Evolutionary conservation across 2,329 filamentous ascomycete species (phyloP).

Genomic region (Remersonia thermophila): DNA sequence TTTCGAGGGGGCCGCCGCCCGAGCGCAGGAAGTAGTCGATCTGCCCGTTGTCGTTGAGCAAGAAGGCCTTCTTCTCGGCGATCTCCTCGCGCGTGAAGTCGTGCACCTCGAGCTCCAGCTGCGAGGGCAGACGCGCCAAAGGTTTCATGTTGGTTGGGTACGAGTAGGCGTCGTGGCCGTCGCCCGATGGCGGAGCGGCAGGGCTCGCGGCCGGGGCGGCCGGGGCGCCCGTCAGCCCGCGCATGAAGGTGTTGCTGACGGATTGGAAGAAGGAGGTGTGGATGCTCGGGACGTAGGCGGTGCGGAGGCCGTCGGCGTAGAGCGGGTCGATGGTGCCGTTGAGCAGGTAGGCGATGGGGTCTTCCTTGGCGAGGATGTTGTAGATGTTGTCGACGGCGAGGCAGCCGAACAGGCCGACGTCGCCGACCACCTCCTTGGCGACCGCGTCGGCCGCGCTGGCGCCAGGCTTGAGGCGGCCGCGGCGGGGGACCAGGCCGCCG

Average conservation of each 20-base stretch:
- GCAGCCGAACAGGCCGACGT: constrained; percentile 72
- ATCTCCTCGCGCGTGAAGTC: constrained; percentile 88
- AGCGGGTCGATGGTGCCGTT: constrained; percentile 78
- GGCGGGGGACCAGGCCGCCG: constrained; percentile 58
- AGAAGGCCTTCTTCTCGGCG: constrained; percentile 73
- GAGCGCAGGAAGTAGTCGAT: constrained; percentile 82
- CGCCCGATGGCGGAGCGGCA: too few species aligned
- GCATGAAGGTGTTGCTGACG: constrained; percentile 46
- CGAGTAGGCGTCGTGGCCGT: neutral
- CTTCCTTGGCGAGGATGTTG: constrained; percentile 65
- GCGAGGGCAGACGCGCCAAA: constrained; percentile 42
- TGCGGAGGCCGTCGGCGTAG: constrained; percentile 66
- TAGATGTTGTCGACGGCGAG: constrained; percentile 92
- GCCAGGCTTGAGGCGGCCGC: constrained; percentile 63
- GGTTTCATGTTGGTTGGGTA: constrained; percentile 22
- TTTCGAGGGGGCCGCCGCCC: constrained; percentile 76
- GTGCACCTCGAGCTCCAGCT: constrained; percentile 87
- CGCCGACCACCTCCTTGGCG: constrained; percentile 54
- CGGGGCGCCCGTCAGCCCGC: constrained; percentile 42
- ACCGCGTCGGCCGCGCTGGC: constrained; percentile 50
- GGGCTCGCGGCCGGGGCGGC: constrained; percentile 16
- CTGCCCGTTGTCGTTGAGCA: constrained; percentile 94
- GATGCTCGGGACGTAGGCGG: constrained; percentile 66
- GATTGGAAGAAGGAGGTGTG: constrained; percentile 53
- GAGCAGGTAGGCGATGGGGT: constrained; percentile 78